Conservation (phyloP, 495 filamentous ascomycete genomes). For the Massariosphaeria phaeospora region DNA sequence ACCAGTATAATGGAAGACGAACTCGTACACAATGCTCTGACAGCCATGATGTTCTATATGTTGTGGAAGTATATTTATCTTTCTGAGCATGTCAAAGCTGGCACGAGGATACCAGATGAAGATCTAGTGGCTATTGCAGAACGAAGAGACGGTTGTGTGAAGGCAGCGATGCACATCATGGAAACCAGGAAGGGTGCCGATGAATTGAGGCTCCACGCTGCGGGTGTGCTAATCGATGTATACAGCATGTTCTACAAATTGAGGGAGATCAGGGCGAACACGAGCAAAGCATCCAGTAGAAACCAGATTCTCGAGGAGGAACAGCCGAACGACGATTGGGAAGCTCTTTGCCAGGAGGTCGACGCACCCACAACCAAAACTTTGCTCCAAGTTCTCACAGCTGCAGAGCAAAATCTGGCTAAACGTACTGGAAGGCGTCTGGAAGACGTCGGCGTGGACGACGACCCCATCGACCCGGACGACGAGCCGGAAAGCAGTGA, state of each 20-base stretch:
- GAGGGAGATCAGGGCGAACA: conserved; percentile 41
- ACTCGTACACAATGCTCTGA: conserved; percentile 65
- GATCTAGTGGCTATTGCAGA: conserved; percentile 50
- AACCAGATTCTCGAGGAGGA: conserved; percentile 41
- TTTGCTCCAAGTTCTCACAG: conserved; percentile 67
- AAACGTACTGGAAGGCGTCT: conserved; percentile 61
- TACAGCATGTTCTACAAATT: conserved; percentile 74
- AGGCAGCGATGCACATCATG: conserved; percentile 61
- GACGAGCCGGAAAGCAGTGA: conserved; percentile 51
- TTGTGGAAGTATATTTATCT: conserved; percentile 71
- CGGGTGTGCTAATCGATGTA: conserved; percentile 70
- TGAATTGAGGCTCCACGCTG: conserved; percentile 68
- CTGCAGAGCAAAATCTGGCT: conserved; percentile 69
- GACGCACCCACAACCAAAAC: conserved; percentile 51
- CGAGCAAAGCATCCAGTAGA: conserved; percentile 17
- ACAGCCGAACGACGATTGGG: conserved; percentile 48
- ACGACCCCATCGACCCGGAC: conserved; percentile 47
- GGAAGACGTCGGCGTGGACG: conserved; percentile 56
- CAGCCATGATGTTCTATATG: conserved; percentile 77
- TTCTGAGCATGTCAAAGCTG: conserved; percentile 30
- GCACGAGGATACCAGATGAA: conserved; percentile 48
- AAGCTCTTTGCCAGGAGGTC: conserved; percentile 62
- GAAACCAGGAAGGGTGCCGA: conserved; percentile 61
- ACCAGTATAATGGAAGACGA: conserved; percentile 68
- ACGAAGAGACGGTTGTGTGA: conserved; percentile 53